Base-by-base conservation (phyloP, 2,329 filamentous ascomycete species). In the Colletotrichum costaricense region DNA sequence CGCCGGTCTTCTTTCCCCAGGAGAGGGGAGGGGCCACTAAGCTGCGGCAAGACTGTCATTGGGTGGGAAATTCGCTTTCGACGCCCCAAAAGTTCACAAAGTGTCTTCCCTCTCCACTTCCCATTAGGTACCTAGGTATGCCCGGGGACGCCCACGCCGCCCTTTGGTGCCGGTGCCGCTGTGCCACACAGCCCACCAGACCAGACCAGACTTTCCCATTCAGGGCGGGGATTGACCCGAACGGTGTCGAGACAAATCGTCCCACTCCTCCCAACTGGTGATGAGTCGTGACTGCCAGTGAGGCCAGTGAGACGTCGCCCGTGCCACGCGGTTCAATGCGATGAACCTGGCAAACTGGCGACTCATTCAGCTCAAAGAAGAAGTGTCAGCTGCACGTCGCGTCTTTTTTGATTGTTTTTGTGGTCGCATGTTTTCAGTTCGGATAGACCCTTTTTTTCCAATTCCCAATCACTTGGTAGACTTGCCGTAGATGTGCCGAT, bases 261-360 rank as follows among this genome's bases (percentile, higher is more conserved):
- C 60, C 71, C 71, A 71, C 67, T 46, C 33, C 67, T 46, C 33
- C 38, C 38, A 19, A 6, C 38, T 42, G 38, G 38, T 16, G 14
- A 42, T 16, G 38, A 42, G 14, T 42, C 16, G 14, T 42, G 38
- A 42, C 38, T 42, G 33, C 33, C 33, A 33, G 9, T 35, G 33
- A 35, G 56, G 70, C 42, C 19, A 49, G 42, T 62, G 67, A 71
- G 71, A 71, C 71, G 56, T 33, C 55, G 49, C 60, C 49, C 62
- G 71, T 66, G 71, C 67, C 71, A 73, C 67, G 35, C 42, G 7
- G 7, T 60, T 60, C 55, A 62, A 73, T 73, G 71, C 71, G 71
- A 73, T 42, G 71, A 70, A 73, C 71, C 71, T 38, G 67, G 59
- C 49, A n/a, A 22, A 9, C n/a, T 11, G 19, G 59, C 28, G 35